Percentiles rank a stretch among this genome's conserved stretches.
Conservation (phyloP, 2,329 filamentous ascomycete genomes). For the Cercospora sp. region DNA sequence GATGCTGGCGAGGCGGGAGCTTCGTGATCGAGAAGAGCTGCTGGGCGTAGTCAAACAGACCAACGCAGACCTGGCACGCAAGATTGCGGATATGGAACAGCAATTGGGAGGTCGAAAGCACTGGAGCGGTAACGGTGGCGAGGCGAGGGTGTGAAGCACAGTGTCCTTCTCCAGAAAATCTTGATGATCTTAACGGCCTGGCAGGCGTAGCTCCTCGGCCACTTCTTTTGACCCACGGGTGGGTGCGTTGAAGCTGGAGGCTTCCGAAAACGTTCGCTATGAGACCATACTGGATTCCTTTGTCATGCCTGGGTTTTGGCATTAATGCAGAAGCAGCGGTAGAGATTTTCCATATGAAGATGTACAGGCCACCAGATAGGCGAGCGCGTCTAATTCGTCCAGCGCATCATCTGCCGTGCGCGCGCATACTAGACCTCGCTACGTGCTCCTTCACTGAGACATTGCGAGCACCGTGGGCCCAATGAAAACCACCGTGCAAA, state of each 20-base stretch:
- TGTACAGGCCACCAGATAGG: not conserved
- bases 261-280: not conserved
- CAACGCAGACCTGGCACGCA: constrained; percentile 12
- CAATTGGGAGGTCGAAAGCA: not conserved
- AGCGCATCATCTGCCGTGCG: not conserved
- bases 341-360: not conserved
- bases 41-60: constrained; percentile 3
- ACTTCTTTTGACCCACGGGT: not conserved
- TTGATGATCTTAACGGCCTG: not conserved
- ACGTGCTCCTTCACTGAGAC: not conserved
- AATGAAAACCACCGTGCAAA: not conserved
- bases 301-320: not conserved
- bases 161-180: not conserved
- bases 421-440: not conserved
- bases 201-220: constrained; percentile 5
- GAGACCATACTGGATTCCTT: not conserved
- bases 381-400: not conserved
- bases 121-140: not conserved
- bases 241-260: not conserved
- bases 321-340: not conserved
- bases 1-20: constrained; percentile 4
- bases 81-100: constrained; percentile 10
- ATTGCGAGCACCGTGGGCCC: not conserved
- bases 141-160: not conserved
- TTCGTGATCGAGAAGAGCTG: constrained; percentile 11